Conservation (phyloP, 768 basidiomycete genomes). For the Inosperma sp. region DNA sequence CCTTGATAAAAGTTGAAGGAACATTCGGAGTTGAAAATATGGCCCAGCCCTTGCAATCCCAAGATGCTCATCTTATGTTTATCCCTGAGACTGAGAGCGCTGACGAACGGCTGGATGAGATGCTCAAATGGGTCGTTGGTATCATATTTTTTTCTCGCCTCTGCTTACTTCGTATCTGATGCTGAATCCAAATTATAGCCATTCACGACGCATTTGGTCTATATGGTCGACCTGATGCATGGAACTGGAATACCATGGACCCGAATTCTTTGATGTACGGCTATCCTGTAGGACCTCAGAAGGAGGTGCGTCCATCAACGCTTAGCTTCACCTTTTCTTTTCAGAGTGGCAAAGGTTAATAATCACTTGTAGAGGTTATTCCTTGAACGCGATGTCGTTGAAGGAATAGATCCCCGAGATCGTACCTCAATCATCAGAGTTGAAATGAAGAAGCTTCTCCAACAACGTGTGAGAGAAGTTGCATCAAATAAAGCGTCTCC, state of each 20-base stretch:
- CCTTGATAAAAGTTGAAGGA: conserved; percentile 89
- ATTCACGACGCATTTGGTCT: conserved; percentile 83
- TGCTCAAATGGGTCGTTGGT: conserved; percentile 91
- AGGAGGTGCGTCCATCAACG: conserved; percentile 56
- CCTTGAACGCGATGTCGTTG: conserved; percentile 77
- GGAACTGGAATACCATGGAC: conserved; percentile 88
- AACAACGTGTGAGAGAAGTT: conserved; percentile 51
- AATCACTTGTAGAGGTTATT: conserved; percentile 61
- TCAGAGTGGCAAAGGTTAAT: background rate
- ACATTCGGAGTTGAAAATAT: conserved; percentile 71
- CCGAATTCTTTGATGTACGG: conserved; percentile 84
- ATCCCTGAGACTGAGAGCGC: conserved; percentile 79
- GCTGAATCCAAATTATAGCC: conserved; percentile 36
- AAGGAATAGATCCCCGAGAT: conserved; percentile 72
- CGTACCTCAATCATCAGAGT: conserved; percentile 65
- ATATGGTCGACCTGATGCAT: conserved; percentile 84
- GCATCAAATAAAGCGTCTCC: conserved; percentile 9
- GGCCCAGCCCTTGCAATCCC: conserved; percentile 53
- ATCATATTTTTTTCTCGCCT: conserved; percentile 29
- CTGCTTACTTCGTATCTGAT: background rate
- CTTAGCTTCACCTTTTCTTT: background rate
- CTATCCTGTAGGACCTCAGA: conserved; percentile 80
- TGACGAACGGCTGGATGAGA: conserved; percentile 44
- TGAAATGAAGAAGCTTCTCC: conserved; percentile 55
- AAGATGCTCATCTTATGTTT: conserved; percentile 82